Conservation (phyloP, 1,284 basidiomycete species). For the Erythrobasidium hasegawianum region DNA sequence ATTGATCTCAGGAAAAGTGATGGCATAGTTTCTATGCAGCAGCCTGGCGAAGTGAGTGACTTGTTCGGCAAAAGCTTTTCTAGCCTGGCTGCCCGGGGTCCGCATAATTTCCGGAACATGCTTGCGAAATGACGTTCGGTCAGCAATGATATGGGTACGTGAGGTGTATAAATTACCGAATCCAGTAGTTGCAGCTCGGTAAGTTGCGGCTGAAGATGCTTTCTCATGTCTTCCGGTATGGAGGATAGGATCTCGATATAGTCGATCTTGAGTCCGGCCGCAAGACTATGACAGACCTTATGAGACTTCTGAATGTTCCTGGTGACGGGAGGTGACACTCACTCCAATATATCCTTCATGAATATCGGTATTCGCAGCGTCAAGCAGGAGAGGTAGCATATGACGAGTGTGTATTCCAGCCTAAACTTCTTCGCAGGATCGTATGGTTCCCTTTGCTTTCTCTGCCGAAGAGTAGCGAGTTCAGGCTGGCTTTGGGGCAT, state of each 20-base stretch:
- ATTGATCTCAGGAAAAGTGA: constrained; percentile 35
- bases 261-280: constrained; percentile 36
- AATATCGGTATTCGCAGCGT: constrained; percentile 41
- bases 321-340: no score
- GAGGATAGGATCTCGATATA: constrained; percentile 36
- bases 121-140: no score
- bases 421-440: constrained; percentile 9
- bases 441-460: not conserved
- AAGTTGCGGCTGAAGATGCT: constrained; percentile 18
- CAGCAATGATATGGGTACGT: no score
- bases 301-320: no score
- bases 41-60: constrained; percentile 21
- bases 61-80: constrained; percentile 6
- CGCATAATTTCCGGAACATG: constrained; percentile 1
- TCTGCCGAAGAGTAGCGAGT: not conserved
- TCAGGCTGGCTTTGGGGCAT: not conserved
- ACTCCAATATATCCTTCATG: constrained; percentile 42
- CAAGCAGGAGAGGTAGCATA: constrained; percentile 42
- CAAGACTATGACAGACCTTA: constrained; percentile 42
- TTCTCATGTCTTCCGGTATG: constrained; percentile 38
- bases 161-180: not conserved
- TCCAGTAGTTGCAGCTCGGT: constrained; percentile 1
- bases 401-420: constrained; percentile 36
- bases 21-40: not conserved
- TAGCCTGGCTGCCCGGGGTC: no score